Base-by-base conservation (phyloP, 2,329 filamentous ascomycete genomes). In the Phoma sp. region DNA sequence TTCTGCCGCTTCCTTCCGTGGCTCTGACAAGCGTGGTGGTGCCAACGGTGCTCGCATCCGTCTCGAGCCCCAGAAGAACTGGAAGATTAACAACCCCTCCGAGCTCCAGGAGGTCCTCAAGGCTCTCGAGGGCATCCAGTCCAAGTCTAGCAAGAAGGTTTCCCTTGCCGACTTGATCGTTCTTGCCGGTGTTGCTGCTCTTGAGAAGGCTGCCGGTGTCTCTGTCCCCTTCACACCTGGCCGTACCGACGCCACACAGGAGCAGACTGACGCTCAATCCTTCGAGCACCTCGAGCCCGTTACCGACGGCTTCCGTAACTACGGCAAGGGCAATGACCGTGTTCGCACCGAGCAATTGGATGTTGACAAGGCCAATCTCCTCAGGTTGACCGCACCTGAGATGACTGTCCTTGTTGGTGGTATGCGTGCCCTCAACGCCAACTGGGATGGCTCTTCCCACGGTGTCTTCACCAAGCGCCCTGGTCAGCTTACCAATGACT, bases 221-320 rank as follows among this genome's bases (percentile, higher is more conserved):
- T 68, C 79, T 1, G 88, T 93, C 2, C 87, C 89, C 14, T 93
- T 93, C 80, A 83, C 83, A 0, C 86, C 89, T 3, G 90, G 90
- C 57, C 89, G 90, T 50, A 84, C 78, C 29, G 90, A 93, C 63
- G 88, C 90, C 21, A 81, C 85, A 0, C 83, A 88, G 73, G 87
- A 90, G 68, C 82, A 91, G 76, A 92, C 90, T 6, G 89, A 93
- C 50, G 76, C 81, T 17, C 69, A 83, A 60, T 86, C 87, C 1
- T 86, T 90, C 69, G 72, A 71, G 53, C 81, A 88, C 76, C 83
- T 93, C 23, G 84, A 91, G 79, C 89, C 90, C 1, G 62, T 78
- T 25, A 83, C 82, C n/a, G 90, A 93, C 60, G 88, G 87, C 5
- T 92, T 93, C 88, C 88, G 89, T 70, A 92, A 90, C 83, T 92